These are phyloP conservation scores for Fusarium penzigii DNA, from an alignment of 2,329 filamentous ascomycete genomes.

Conservation along the genomic window DNA sequence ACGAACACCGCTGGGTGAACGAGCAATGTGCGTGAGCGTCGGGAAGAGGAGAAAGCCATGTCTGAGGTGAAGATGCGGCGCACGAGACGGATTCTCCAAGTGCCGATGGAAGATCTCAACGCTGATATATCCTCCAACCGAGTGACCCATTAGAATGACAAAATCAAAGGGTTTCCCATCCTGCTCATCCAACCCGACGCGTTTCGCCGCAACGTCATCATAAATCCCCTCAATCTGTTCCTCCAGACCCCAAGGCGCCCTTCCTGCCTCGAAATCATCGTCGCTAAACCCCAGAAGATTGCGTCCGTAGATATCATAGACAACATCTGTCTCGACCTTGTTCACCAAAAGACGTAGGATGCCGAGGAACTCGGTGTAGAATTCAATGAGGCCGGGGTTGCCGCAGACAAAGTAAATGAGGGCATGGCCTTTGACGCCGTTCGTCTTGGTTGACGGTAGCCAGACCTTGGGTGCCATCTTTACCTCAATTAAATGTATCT, in stretches of 20 bases:
- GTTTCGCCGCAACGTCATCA: constrained; percentile 36
- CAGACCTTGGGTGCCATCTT: constrained; percentile 31
- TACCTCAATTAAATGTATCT: too few relatives aligned
- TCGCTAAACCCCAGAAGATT: constrained; percentile 62
- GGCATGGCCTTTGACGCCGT: constrained; percentile 29
- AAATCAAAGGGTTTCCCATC: constrained; percentile 49
- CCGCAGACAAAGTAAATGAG: constrained; percentile 75
- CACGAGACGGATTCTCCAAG: constrained; percentile 37
- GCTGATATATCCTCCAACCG: constrained; percentile 71
- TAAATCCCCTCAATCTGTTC: constrained; percentile 52
- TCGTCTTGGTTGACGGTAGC: constrained; percentile 29
- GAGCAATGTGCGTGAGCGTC: constrained; percentile 70
- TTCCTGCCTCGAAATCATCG: constrained; percentile 45
- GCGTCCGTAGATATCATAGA: constrained; percentile 58
- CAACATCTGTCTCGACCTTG: constrained; percentile 36
- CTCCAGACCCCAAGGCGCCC: constrained; percentile 52
- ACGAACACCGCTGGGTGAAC: constrained; percentile 59
- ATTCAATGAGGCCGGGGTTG: constrained; percentile 74
- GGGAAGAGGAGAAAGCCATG: constrained; percentile 70
- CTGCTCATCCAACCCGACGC: constrained; percentile 27
- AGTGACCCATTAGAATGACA: constrained; percentile 72
- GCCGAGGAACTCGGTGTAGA: constrained; percentile 69
- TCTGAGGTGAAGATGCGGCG: constrained; percentile 43
- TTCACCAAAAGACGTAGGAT: constrained; percentile 57
- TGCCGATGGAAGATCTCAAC: constrained; percentile 67